Evolutionary conservation across 176 grass and related monocot species (phyloP).

Genomic region (Ananas comosus): DNA sequence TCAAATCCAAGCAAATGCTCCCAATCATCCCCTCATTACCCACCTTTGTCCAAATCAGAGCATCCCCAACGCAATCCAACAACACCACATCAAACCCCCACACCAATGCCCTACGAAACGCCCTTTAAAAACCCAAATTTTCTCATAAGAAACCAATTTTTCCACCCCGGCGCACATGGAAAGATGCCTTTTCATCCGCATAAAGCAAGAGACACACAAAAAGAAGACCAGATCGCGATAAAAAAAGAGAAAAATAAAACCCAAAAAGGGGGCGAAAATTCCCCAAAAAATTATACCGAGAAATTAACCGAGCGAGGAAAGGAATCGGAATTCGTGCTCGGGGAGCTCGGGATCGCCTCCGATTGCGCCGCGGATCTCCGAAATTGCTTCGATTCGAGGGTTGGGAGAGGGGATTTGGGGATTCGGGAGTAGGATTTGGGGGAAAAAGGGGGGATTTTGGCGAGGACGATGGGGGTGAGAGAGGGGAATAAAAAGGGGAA

Average conservation of each 20-base stretch:
- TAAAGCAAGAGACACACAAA: background rate
- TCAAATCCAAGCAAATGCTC: background rate
- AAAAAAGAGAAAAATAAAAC: too few species aligned
- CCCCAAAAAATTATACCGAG: background rate
- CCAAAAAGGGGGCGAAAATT: background rate
- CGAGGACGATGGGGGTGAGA: background rate
- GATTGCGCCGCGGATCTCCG: background rate
- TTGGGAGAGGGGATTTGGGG: background rate
- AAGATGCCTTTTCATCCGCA: background rate
- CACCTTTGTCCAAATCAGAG: background rate
- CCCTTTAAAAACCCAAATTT: background rate
- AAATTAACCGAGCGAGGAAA: background rate
- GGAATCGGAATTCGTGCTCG: background rate
- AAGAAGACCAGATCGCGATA: background rate
- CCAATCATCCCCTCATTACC: background rate
- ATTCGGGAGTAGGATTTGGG: background rate
- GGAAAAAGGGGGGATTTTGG: background rate
- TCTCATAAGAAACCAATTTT: background rate
- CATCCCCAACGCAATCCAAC: background rate
- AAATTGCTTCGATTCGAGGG: background rate
- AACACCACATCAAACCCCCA: background rate
- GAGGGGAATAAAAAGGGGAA: background rate
- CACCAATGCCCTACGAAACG: background rate
- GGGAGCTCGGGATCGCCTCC: conserved; percentile 1
- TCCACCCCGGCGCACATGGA: background rate